phyloP scores from a whole-genome alignment of 257 asterid genomes.

The Solanum paucissectum region DNA sequence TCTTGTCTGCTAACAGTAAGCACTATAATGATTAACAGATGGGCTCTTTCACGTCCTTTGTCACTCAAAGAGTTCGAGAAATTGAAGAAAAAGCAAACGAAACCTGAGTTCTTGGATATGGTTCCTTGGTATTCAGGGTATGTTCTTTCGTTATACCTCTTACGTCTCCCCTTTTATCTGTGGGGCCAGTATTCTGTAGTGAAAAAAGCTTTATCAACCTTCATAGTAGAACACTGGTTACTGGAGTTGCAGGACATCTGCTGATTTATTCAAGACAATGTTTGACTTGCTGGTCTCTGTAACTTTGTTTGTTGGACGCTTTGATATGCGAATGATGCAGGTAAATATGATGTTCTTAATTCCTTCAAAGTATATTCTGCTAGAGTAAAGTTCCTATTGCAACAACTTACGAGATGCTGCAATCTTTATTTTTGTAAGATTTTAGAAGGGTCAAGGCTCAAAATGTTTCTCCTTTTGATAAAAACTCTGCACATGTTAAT shows the following conservation, averaged over 20 bases:
- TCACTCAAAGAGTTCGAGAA: slow-evolving; percentile 75
- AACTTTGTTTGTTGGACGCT: slow-evolving; percentile 98
- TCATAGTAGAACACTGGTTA: neutral
- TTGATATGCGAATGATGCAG: slow-evolving; percentile 99
- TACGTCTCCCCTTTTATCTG: neutral
- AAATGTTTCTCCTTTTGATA: neutral
- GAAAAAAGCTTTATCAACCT: neutral
- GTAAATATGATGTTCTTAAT: slow-evolving; percentile 20
- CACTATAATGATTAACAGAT: slow-evolving; percentile 32
- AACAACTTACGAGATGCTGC: neutral
- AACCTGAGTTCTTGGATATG: slow-evolving; percentile 97
- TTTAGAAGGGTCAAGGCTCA: neutral
- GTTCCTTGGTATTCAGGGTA: slow-evolving; percentile 99
- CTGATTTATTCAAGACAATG: slow-evolving; percentile 94
- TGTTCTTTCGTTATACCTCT: neutral
- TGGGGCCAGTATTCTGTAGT: neutral
- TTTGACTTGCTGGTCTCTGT: slow-evolving; percentile 96
- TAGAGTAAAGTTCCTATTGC: neutral
- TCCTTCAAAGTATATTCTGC: neutral
- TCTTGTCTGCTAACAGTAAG: neutral
- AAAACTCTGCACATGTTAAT: neutral
- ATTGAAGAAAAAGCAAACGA: slow-evolving; percentile 77
- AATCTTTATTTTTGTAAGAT: neutral
- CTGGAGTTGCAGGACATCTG: slow-evolving; percentile 71
- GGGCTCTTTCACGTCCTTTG: slow-evolving; percentile 98